These are phyloP conservation scores for Fusarium sp. DNA, from an alignment of 2,329 filamentous ascomycete species.

Conservation along the genomic window DNA sequence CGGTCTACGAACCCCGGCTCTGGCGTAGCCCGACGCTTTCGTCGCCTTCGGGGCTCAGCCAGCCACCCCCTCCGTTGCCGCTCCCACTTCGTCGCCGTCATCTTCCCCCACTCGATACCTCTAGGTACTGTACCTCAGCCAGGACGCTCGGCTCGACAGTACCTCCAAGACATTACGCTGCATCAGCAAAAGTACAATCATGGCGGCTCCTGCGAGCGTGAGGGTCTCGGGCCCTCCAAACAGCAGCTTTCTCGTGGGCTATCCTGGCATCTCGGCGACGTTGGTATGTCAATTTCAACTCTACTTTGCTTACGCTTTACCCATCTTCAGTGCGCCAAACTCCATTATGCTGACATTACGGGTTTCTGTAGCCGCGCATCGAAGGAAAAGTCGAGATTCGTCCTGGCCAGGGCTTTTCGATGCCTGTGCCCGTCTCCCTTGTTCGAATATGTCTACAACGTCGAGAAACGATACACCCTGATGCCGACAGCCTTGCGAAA, in stretches of 20 bases:
- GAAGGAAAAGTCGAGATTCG: slow-evolving; percentile 98
- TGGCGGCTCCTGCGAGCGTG: slow-evolving; percentile 66
- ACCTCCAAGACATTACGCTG: slow-evolving; percentile 26
- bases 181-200: slow-evolving; percentile 36
- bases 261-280: slow-evolving; percentile 97
- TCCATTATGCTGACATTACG: slow-evolving; percentile 34
- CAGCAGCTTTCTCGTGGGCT: slow-evolving; percentile 95
- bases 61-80: slow-evolving; percentile 35
- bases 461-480: slow-evolving; percentile 95
- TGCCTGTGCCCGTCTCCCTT: slow-evolving; percentile 89
- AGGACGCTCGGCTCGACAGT: slow-evolving; percentile 15
- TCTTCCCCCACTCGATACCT: slow-evolving; percentile 40
- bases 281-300: slow-evolving; percentile 72
- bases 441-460: slow-evolving; percentile 95
- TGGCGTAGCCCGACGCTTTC: slow-evolving; percentile 40
- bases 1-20: slow-evolving; percentile 25
- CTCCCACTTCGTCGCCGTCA: slow-evolving; percentile 39
- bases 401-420: slow-evolving; percentile 84
- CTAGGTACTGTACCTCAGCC: slow-evolving; percentile 27
- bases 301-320: slow-evolving; percentile 27
- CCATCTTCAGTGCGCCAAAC: slow-evolving; percentile 21
- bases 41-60: slow-evolving; percentile 40
- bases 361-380: slow-evolving; percentile 79
- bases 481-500: slow-evolving; percentile 93
- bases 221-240: slow-evolving; percentile 97